phyloP scores from a whole-genome alignment of 1,139 yeast genomes.

The Pichia terricola region DNA sequence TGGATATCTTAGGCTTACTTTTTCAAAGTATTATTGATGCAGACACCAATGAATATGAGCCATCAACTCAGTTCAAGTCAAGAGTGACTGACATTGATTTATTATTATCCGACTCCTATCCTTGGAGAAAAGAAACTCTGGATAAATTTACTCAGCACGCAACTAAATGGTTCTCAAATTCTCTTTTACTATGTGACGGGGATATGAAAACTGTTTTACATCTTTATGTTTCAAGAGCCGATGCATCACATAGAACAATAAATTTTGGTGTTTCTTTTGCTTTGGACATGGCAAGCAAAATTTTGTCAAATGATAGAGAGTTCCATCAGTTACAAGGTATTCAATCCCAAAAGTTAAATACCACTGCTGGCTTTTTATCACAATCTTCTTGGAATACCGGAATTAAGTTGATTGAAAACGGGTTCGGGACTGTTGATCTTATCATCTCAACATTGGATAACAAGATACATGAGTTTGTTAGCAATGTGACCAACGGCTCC shows the following conservation, averaged over 20 bases:
- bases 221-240: constrained; percentile 53
- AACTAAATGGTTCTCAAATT: constrained; percentile 53
- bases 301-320: constrained; percentile 58
- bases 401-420: constrained; percentile 6
- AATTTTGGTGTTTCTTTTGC: constrained; percentile 87
- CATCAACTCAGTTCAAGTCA: constrained; percentile 62
- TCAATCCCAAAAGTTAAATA: constrained; percentile 34
- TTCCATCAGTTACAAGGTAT: constrained; percentile 24
- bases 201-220: constrained; percentile 76
- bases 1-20: constrained; percentile 70
- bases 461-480: constrained; percentile 1
- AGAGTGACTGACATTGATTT: constrained; percentile 49
- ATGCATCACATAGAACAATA: constrained; percentile 26
- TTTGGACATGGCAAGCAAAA: constrained; percentile 72
- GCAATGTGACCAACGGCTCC: constrained; percentile 6
- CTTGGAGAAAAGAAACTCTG: constrained; percentile 67
- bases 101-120: constrained; percentile 67
- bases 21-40: constrained; percentile 80
- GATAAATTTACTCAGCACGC: constrained; percentile 51
- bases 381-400: constrained; percentile 62
- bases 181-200: constrained; percentile 46
- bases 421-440: constrained; percentile 3
- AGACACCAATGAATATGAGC: constrained; percentile 80
- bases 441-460: constrained; percentile 4
- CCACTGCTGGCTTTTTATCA: constrained; percentile 65